These are phyloP conservation scores for Gnaphalium uliginosum DNA, from an alignment of 129 eudicot species.

Conservation along the genomic window DNA sequence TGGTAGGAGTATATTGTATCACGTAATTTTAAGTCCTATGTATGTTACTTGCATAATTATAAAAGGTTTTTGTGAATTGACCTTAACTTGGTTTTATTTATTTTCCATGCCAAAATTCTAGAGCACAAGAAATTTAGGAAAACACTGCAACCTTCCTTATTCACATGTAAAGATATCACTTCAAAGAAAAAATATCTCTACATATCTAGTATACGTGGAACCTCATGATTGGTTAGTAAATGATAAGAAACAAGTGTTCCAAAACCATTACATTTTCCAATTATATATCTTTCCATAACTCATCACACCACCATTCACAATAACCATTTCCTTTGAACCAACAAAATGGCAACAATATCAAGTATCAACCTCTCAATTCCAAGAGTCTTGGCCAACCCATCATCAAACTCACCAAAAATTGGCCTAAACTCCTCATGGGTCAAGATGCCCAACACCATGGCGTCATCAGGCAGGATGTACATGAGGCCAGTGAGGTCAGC, in stretches of 20 bases:
- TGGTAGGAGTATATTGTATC: too few relatives aligned
- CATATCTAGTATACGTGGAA: constrained; percentile 37
- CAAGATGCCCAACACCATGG: constrained; percentile 35
- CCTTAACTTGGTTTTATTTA: too few relatives aligned
- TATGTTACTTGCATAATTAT: neutral
- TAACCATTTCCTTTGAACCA: neutral
- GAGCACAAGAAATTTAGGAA: neutral
- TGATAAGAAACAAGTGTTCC: constrained; percentile 66
- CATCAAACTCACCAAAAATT: constrained; percentile 36
- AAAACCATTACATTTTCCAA: constrained; percentile 28
- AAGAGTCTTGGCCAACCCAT: constrained; percentile 37
- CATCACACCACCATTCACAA: constrained; percentile 14
- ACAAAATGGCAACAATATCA: constrained; percentile 54
- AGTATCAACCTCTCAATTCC: constrained; percentile 60
- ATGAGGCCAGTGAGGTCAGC: constrained; percentile 45
- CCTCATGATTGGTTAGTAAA: constrained; percentile 34
- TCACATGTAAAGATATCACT: constrained; percentile 25
- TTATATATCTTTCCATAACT: constrained; percentile 36
- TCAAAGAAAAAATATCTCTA: constrained; percentile 6
- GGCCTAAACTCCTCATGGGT: constrained; percentile 27
- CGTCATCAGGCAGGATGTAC: constrained; percentile 34
- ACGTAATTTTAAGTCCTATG: neutral
- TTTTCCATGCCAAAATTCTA: neutral
- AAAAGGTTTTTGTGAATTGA: neutral
- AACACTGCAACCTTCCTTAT: neutral